phyloP scores from a whole-genome alignment of 345 rosid species.

The Kernera saxatilis region DNA sequence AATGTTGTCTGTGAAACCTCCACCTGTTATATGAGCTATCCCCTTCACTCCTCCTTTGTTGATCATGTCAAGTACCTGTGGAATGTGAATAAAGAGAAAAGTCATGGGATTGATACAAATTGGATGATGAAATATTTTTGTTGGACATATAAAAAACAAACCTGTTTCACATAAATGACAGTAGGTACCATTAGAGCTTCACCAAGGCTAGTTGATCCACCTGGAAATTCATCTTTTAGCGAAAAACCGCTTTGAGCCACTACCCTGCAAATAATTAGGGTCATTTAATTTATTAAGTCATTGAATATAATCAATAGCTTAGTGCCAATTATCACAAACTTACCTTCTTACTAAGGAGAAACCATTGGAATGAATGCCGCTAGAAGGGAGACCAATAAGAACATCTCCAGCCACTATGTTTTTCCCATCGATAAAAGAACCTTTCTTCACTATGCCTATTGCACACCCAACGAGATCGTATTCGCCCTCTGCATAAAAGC shows the following conservation, averaged over 20 bases:
- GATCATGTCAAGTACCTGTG: slow-evolving; percentile 70
- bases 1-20: slow-evolving; percentile 93
- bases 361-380: slow-evolving; percentile 95
- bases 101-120: neutral
- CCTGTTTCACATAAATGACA: slow-evolving; percentile 86
- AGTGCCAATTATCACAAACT: neutral
- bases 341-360: slow-evolving; percentile 90
- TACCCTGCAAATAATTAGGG: slow-evolving; percentile 46
- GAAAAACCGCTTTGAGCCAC: slow-evolving; percentile 61
- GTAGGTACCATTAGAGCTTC: slow-evolving; percentile 96
- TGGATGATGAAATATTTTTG: neutral
- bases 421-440: slow-evolving; percentile 75
- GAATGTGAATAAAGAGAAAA: neutral
- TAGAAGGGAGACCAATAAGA: slow-evolving; percentile 83
- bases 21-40: slow-evolving; percentile 88
- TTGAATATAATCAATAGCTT: neutral
- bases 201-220: slow-evolving; percentile 52
- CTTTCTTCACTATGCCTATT: slow-evolving; percentile 78
- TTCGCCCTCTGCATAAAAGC: slow-evolving; percentile 75
- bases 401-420: slow-evolving; percentile 72
- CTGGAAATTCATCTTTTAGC: slow-evolving; percentile 64
- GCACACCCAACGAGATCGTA: slow-evolving; percentile 95
- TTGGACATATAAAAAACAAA: slow-evolving; percentile 11
- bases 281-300: neutral
- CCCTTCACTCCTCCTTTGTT: slow-evolving; percentile 86